phyloP scores from a whole-genome alignment of 768 basidiomycete species.

The Termitomyces sp. region DNA sequence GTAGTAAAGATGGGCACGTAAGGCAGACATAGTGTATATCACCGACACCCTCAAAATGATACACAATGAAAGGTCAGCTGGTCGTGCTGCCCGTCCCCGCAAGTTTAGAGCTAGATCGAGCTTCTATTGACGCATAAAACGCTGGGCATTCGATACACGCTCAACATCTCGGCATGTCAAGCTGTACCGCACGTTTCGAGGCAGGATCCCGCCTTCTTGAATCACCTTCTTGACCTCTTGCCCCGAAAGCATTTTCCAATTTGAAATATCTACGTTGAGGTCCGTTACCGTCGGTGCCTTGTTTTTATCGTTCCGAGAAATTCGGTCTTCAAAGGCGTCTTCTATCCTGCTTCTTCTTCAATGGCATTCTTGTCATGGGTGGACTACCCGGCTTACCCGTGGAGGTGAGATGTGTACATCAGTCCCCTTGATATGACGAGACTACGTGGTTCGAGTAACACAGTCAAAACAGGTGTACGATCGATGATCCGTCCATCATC shows the following conservation, averaged over 20 bases:
- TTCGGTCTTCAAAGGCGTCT: constrained; percentile 46
- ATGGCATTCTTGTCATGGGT: neutral
- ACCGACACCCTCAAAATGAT: neutral
- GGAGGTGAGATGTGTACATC: constrained; percentile 71
- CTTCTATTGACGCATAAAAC: constrained; percentile 22
- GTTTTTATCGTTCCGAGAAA: constrained; percentile 22
- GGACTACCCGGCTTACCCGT: constrained; percentile 46
- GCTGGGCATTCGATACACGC: constrained; percentile 44
- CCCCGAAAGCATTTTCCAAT: constrained; percentile 49
- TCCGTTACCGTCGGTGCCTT: constrained; percentile 23
- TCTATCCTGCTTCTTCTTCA: constrained; percentile 46
- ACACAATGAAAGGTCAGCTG: neutral
- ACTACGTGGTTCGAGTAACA: constrained; percentile 84
- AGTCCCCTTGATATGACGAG: constrained; percentile 69
- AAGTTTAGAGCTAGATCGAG: neutral
- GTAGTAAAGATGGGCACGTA: neutral
- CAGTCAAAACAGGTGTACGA: constrained; percentile 58
- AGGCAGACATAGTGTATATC: neutral
- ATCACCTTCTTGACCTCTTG: constrained; percentile 35
- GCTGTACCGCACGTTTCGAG: constrained; percentile 66
- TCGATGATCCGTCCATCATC: constrained; percentile 54
- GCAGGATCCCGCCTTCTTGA: constrained; percentile 45
- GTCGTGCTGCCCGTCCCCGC: neutral
- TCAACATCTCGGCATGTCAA: constrained; percentile 83
- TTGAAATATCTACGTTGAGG: constrained; percentile 44